phyloP scores from a whole-genome alignment of 2,329 filamentous ascomycete genomes.

The Verticillium klebahnii region DNA sequence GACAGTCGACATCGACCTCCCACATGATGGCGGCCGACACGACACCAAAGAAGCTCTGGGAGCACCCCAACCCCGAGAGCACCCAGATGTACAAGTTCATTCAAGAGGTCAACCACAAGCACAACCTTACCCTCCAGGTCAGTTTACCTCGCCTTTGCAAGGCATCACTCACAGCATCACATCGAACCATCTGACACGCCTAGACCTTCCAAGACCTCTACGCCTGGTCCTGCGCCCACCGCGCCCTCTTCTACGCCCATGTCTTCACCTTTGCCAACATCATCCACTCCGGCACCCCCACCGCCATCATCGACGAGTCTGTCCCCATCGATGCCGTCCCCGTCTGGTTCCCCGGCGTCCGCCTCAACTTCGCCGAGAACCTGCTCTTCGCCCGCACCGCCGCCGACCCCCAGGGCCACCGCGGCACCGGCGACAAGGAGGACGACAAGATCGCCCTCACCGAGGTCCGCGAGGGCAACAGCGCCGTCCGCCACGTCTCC shows the following conservation, averaged over 20 bases:
- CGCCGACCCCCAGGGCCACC: slow-evolving; percentile 34
- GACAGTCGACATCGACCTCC: background rate
- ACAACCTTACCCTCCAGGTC: slow-evolving; percentile 55
- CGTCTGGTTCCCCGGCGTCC: slow-evolving; percentile 70
- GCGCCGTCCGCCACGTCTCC: slow-evolving; percentile 50
- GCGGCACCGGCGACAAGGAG: slow-evolving; percentile 59
- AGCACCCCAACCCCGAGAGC: slow-evolving; percentile 55
- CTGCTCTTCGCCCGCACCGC: slow-evolving; percentile 56
- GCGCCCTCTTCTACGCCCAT: slow-evolving; percentile 60
- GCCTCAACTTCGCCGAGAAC: slow-evolving; percentile 77
- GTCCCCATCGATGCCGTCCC: slow-evolving; percentile 68
- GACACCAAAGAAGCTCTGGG: slow-evolving; percentile 61
- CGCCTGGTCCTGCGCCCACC: slow-evolving; percentile 59
- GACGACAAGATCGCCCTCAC: slow-evolving; percentile 67
- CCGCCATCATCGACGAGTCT: slow-evolving; percentile 61
- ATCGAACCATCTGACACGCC: background rate
- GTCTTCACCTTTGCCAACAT: slow-evolving; percentile 56
- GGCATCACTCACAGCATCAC: background rate
- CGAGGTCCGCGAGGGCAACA: slow-evolving; percentile 65
- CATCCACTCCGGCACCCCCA: slow-evolving; percentile 59
- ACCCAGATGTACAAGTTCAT: slow-evolving; percentile 66
- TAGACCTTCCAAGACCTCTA: slow-evolving; percentile 68
- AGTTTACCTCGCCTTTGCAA: slow-evolving; percentile 2
- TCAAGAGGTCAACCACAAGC: slow-evolving; percentile 56
- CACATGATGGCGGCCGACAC: slow-evolving; percentile 24